Evolutionary conservation across 1,284 basidiomycete genomes (phyloP).

Genomic region (Phenoliferia sp.): DNA sequence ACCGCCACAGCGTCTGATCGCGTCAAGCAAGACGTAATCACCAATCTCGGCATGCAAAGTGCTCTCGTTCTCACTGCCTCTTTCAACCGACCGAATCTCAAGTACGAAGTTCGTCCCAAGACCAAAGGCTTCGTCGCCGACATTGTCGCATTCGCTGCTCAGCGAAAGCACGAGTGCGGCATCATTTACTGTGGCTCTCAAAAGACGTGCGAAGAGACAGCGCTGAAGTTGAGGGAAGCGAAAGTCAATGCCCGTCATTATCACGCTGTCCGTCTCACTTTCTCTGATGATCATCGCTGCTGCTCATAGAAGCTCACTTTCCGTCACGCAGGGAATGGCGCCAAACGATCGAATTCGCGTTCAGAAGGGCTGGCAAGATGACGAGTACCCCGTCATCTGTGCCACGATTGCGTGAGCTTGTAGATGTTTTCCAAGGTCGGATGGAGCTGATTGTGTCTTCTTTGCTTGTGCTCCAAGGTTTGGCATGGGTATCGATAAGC

Average conservation of each 20-base stretch:
- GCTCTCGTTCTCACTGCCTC: constrained; percentile 69
- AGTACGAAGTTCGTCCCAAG: constrained; percentile 67
- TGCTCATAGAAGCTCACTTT: too few species aligned
- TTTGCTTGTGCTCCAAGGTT: constrained; percentile 48
- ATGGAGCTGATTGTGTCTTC: constrained; percentile 11
- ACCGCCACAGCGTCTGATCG: constrained; percentile 85
- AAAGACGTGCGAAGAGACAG: constrained; percentile 71
- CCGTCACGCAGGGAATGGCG: constrained; percentile 48
- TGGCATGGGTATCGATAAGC: constrained; percentile 97
- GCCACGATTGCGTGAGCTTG: constrained; percentile 61
- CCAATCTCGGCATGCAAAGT: constrained; percentile 58
- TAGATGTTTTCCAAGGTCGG: constrained; percentile 8
- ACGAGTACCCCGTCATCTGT: constrained; percentile 74
- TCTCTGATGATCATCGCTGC: too few species aligned
- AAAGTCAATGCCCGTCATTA: constrained; percentile 71
- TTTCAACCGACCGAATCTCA: constrained; percentile 87
- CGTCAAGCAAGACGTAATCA: constrained; percentile 72
- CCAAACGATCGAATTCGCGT: constrained; percentile 60
- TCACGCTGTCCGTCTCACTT: constrained; percentile 57
- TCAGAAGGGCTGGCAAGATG: constrained; percentile 70
- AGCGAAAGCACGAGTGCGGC: constrained; percentile 62
- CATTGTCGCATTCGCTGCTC: constrained; percentile 61
- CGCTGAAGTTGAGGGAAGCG: constrained; percentile 57
- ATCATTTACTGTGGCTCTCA: constrained; percentile 81
- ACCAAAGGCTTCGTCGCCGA: constrained; percentile 53